Percentiles rank a stretch among this genome's conserved stretches.
phyloP scores from a whole-genome alignment of 139 green algal species.

The Chlorella sp. region DNA sequence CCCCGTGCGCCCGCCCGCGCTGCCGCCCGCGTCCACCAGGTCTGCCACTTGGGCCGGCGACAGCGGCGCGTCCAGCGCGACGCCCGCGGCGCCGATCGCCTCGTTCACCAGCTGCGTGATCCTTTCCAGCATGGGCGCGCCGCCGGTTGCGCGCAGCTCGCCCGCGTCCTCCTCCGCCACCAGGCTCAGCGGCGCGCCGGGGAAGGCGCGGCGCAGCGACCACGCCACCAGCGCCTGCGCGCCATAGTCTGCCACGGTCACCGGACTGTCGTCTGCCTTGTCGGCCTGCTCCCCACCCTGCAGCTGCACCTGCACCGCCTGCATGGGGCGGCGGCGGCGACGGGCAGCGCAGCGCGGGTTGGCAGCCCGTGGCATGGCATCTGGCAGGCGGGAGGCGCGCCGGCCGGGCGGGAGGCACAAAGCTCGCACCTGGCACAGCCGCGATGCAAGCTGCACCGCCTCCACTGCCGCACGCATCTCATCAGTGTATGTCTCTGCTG shows the following conservation, averaged over 20 bases:
- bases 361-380: background rate
- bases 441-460: constrained; percentile 67
- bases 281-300: constrained; percentile 57
- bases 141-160: constrained; percentile 60
- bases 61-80: constrained; percentile 13
- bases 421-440: constrained; percentile 57
- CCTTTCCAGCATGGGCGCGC: constrained; percentile 67
- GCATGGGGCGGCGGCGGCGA: background rate
- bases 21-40: constrained; percentile 76
- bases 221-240: constrained; percentile 92
- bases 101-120: constrained; percentile 92
- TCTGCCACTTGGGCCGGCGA: constrained; percentile 46
- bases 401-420: background rate
- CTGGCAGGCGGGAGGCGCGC: background rate
- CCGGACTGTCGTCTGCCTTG: constrained; percentile 89
- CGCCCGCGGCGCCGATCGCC: background rate
- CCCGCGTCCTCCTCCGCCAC: constrained; percentile 91
- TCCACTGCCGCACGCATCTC: constrained; percentile 62
- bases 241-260: constrained; percentile 96
- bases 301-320: constrained; percentile 77
- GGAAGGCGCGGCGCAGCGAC: constrained; percentile 62
- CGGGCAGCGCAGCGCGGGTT: background rate
- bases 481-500: background rate
- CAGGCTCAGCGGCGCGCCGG: constrained; percentile 68
- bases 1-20: constrained; percentile 67